Percentiles rank a stretch among this genome's conserved stretches.
phyloP scores from a whole-genome alignment of 208 protist genomes.

The Crithidia thermophila region DNA sequence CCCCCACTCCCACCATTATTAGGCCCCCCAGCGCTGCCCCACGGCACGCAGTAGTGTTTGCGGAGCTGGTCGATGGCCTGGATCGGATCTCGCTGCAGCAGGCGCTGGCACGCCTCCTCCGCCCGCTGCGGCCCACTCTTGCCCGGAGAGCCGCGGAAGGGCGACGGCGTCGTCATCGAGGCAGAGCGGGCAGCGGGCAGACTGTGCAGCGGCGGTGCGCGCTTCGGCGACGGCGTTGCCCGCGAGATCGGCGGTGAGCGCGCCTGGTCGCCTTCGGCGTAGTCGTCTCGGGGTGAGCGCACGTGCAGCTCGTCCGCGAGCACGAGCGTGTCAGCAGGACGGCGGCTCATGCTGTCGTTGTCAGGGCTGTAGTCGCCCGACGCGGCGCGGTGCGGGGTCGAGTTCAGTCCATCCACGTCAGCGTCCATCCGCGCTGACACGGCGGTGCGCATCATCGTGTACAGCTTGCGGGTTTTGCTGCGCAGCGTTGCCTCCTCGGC shows the following conservation, averaged over 20 bases:
- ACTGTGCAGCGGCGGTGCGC: neutral
- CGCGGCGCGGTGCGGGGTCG: constrained; percentile 1
- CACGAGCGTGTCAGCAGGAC: constrained; percentile 21
- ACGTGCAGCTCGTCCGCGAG: constrained; percentile 22
- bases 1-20: too few species aligned
- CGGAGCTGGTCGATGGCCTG: constrained; percentile 57
- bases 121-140: constrained; percentile 12
- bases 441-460: constrained; percentile 51
- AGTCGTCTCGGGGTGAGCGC: constrained; percentile 10
- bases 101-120: constrained; percentile 44
- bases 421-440: constrained; percentile 28
- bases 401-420: neutral
- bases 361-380: constrained; percentile 11
- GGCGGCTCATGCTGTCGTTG: constrained; percentile 5
- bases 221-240: constrained; percentile 10
- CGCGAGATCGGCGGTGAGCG: neutral
- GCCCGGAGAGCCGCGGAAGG: constrained; percentile 28
- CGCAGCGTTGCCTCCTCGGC: constrained; percentile 29
- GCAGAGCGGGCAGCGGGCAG: neutral
- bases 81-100: constrained; percentile 49
- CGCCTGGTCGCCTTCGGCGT: neutral
- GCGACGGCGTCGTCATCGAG: constrained; percentile 32
- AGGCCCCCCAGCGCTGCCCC: neutral
- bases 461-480: constrained; percentile 61
- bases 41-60: constrained; percentile 42